Conservation (phyloP, 148 eudicot genomes). For the Agrostemma githago region DNA sequence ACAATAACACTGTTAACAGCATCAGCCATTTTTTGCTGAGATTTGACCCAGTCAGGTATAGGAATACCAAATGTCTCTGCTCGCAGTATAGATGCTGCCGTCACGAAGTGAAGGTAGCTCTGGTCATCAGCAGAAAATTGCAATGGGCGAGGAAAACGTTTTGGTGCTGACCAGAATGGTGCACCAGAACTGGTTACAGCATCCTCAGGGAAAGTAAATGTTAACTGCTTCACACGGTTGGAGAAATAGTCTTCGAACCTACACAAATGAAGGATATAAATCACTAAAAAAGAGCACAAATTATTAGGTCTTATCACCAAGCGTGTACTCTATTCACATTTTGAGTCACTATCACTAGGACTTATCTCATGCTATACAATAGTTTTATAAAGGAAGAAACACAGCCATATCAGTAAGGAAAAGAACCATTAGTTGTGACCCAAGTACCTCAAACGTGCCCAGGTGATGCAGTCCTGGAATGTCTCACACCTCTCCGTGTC, state of each 20-base stretch:
- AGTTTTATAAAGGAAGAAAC: background rate
- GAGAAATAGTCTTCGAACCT: conserved; percentile 79
- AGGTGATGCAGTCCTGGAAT: conserved; percentile 63
- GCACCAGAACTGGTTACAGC: conserved; percentile 59
- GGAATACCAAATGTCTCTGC: conserved; percentile 72
- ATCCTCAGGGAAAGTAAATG: conserved; percentile 71
- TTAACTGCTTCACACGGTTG: conserved; percentile 67
- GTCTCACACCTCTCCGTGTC: conserved; percentile 60
- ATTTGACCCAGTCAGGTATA: conserved; percentile 57
- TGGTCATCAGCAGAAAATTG: conserved; percentile 53
- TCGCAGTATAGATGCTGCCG: conserved; percentile 55
- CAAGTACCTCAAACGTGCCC: conserved; percentile 66
- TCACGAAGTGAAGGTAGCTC: conserved; percentile 46
- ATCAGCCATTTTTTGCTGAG: conserved; percentile 38
- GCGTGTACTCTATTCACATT: background rate
- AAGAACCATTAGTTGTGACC: background rate
- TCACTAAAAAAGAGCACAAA: background rate
- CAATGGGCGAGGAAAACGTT: conserved; percentile 68
- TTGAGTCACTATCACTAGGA: background rate
- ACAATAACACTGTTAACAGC: conserved; percentile 57
- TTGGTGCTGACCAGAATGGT: conserved; percentile 81
- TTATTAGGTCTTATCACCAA: too few species aligned
- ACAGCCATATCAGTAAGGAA: background rate
- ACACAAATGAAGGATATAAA: conserved; percentile 13
- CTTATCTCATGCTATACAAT: background rate